Evolutionary conservation across 345 rosid species (phyloP), one percentile per base, ranked within the genome.

Genomic region (Turnera subulata): DNA sequence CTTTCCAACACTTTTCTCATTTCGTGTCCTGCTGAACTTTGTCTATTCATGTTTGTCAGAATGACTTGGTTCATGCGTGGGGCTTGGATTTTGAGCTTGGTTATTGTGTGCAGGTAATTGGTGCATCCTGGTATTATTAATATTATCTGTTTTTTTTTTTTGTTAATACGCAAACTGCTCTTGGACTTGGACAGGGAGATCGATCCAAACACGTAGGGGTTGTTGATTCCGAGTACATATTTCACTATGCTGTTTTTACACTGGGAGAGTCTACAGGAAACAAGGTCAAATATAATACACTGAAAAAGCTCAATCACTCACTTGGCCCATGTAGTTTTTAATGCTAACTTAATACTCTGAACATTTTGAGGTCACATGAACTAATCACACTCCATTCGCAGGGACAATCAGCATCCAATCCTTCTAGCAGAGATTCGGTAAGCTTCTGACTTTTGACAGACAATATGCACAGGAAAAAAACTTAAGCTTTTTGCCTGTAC

Each of bases 21-120:
- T 29, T 29, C 35, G 4, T 29, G 8, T 29, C 35, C 35, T 8
- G 35, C 35, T 29, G 5, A 29, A 3, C 8, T 4, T 4, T 29
- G 35, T 29, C n/a, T 29, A 29, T 8, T 29, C 8, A 29, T 29
- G 35, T 46, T 70, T 50, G 12, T 48, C 75, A 90, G 95, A 90
- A 76, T 74, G 92, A 90, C 72, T 75, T 90, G 70, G 72, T 76
- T 62, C 82, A 75, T 19, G 88, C 84, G 23, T 84, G 97, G 97
- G 95, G 92, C 5, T 49, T 86, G 63, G 95, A 86, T 70, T 80
- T 73, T 69, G 82, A 71, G 66, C 88, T 89, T 14, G 92, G 97
- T 47, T 78, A 86, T 66, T 89, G 97, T 39, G 82, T 87, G 44
- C 94, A 86, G 91, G 96, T 59, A 68, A 68, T 18, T 43, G 16